These are phyloP conservation scores for Rhododendron ferrugineum DNA, from an alignment of 148 eudicot species.

Conservation along the genomic window DNA sequence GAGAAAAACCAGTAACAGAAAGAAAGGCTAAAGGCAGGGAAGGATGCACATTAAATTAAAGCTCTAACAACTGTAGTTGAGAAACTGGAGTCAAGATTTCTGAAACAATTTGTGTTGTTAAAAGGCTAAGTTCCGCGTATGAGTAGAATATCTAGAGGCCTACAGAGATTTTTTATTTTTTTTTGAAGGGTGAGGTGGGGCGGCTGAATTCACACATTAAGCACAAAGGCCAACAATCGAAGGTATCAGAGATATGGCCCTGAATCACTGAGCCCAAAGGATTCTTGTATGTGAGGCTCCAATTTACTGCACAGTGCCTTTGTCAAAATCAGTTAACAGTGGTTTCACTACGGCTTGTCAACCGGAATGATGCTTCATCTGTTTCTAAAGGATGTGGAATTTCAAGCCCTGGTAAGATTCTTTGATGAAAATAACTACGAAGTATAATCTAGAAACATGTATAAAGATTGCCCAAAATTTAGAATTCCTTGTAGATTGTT, in stretches of 20 bases:
- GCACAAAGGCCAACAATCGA: background rate
- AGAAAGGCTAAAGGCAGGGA: background rate
- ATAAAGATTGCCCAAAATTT: too few relatives aligned
- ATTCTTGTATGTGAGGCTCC: background rate
- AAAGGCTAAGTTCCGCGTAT: background rate
- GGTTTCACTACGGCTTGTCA: background rate
- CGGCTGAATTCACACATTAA: background rate
- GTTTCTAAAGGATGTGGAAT: too few relatives aligned
- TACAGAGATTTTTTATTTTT: too few relatives aligned
- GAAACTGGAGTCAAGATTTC: background rate
- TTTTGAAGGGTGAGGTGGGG: background rate
- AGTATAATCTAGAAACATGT: too few relatives aligned
- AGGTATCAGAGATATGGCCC: background rate
- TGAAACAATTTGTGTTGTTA: background rate
- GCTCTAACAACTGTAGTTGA: background rate
- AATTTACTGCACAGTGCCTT: too few relatives aligned
- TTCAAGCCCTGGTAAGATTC: too few relatives aligned
- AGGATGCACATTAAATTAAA: background rate
- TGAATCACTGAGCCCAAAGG: background rate
- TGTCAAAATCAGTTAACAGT: background rate
- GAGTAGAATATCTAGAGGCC: background rate
- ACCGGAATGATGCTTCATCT: too few relatives aligned
- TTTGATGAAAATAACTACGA: too few relatives aligned
- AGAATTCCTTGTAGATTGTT: too few relatives aligned
- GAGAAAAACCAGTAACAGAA: background rate